Conservation (phyloP, 2,329 filamentous ascomycete genomes). For the Orbilia blumenaviensis region DNA sequence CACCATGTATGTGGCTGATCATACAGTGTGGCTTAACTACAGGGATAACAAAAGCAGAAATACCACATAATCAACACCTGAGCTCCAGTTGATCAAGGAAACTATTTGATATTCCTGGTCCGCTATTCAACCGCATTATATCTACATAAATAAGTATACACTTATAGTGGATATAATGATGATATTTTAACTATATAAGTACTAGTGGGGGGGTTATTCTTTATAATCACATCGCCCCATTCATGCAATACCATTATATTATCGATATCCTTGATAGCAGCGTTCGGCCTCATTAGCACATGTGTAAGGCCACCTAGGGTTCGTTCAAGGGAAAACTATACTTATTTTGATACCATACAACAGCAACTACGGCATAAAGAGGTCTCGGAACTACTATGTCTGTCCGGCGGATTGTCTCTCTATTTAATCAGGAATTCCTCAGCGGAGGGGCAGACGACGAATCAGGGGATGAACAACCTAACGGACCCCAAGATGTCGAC, state of each 20-base stretch:
- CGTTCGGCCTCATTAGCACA: no score
- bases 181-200: no score
- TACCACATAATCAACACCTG: conserved; percentile 30
- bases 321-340: no score
- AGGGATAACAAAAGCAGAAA: conserved; percentile 4
- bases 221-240: no score
- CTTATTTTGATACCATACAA: background rate
- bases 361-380: no score
- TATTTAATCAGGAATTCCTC: conserved; percentile 4
- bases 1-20: background rate
- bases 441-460: background rate
- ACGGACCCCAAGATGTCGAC: background rate
- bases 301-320: no score
- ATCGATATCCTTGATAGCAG: no score
- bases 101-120: background rate
- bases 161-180: no score
- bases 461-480: background rate
- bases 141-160: no score
- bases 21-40: background rate
- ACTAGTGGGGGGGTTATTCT: no score
- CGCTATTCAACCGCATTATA: background rate
- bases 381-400: conserved; percentile 1
- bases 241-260: no score
- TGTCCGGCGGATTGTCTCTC: conserved; percentile 8
- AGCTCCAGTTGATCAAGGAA: background rate